Percentiles rank a stretch among this genome's conserved stretches.
phyloP scores from a whole-genome alignment of 768 basidiomycete species.

The Cystobasidium ongulense region DNA sequence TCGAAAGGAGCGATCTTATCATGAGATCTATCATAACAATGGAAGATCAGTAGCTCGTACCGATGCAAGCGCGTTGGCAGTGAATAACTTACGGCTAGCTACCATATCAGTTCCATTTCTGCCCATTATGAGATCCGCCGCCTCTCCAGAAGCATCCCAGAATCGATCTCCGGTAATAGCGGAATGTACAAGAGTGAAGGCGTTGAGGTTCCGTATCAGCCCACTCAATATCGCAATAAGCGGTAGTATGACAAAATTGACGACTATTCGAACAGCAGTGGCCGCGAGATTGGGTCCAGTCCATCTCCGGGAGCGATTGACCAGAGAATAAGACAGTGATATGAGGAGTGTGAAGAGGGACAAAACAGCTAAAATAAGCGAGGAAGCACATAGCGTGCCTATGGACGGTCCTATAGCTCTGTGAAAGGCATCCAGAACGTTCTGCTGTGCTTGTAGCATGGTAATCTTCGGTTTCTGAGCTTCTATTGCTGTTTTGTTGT shows the following conservation, averaged over 20 bases:
- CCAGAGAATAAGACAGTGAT: neutral
- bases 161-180: conserved; percentile 24
- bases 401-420: neutral
- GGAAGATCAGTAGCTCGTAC: neutral
- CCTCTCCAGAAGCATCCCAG: conserved; percentile 6
- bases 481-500: neutral
- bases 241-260: conserved; percentile 8
- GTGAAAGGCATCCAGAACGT: neutral
- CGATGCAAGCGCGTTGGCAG: neutral
- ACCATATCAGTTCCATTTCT: conserved; percentile 24
- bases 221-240: conserved; percentile 1
- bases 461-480: neutral
- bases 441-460: neutral
- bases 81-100: conserved; percentile 8
- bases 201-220: neutral
- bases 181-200: conserved; percentile 11
- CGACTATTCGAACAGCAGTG: neutral
- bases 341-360: conserved; percentile 5
- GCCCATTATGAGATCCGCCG: conserved; percentile 13
- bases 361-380: neutral
- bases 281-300: neutral
- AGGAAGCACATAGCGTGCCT: conserved; percentile 3
- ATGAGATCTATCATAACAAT: conserved; percentile 7
- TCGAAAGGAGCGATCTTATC: neutral
- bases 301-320: neutral